Evolutionary conservation across 352 stramenopile genomes (phyloP).

Genomic region (Phytophthora agathidicida): DNA sequence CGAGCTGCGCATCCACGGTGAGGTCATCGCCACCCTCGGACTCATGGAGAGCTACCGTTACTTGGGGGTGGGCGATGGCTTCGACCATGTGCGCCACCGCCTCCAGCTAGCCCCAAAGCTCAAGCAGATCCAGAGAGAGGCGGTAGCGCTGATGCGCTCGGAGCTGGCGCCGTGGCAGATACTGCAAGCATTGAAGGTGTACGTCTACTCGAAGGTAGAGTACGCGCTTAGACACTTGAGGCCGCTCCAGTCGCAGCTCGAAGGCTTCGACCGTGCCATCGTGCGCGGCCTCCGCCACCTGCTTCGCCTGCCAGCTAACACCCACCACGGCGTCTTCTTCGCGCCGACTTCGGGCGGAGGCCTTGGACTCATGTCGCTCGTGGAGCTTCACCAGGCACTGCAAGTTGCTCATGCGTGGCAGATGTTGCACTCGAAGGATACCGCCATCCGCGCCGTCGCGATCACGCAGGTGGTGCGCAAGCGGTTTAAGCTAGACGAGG

Average conservation of each 20-base stretch:
- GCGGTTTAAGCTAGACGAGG: slow-evolving; percentile 2
- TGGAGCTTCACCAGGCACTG: slow-evolving; percentile 14
- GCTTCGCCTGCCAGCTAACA: not conserved
- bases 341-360: slow-evolving; percentile 5
- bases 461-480: slow-evolving; percentile 6
- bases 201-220: slow-evolving; percentile 19
- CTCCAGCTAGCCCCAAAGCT: slow-evolving; percentile 2
- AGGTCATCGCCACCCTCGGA: not conserved
- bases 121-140: slow-evolving; percentile 2
- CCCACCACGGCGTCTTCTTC: slow-evolving; percentile 19
- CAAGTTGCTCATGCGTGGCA: slow-evolving; percentile 23
- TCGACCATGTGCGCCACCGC: slow-evolving; percentile 7
- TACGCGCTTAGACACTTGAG: slow-evolving; percentile 4
- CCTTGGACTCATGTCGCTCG: slow-evolving; percentile 10
- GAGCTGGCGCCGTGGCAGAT: slow-evolving; percentile 7
- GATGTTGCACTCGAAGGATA: slow-evolving; percentile 21
- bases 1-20: not conserved
- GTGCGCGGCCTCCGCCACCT: slow-evolving; percentile 1
- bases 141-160: slow-evolving; percentile 8
- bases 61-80: slow-evolving; percentile 12
- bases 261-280: slow-evolving; percentile 4
- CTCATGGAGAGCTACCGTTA: slow-evolving; percentile 5
- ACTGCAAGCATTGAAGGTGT: slow-evolving; percentile 20
- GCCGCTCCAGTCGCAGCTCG: not conserved
- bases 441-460: not conserved